These are phyloP conservation scores for Saccharomycopsis fibuligera DNA, from an alignment of 805 yeast genomes.

Conservation along the genomic window DNA sequence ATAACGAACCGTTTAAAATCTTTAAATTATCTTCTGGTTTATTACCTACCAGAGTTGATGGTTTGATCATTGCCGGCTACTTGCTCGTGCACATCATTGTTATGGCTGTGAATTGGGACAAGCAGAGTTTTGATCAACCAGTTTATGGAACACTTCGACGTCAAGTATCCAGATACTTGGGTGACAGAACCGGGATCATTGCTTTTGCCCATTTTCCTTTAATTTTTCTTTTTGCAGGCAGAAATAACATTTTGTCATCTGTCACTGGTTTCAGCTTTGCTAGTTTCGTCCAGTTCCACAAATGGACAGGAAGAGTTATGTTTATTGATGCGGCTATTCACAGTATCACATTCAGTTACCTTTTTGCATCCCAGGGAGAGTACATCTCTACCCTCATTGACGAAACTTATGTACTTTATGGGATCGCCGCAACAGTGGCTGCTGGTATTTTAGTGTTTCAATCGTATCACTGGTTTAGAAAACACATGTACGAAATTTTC, in stretches of 20 bases:
- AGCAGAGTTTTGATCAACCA: neutral
- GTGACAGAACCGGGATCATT: slow-evolving; percentile 49
- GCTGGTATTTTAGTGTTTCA: slow-evolving; percentile 37
- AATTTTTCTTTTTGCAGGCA: slow-evolving; percentile 57
- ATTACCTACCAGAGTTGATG: slow-evolving; percentile 36
- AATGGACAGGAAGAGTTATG: slow-evolving; percentile 52
- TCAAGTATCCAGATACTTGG: slow-evolving; percentile 26
- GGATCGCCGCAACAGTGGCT: slow-evolving; percentile 36
- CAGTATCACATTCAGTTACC: slow-evolving; percentile 1
- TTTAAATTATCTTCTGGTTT: slow-evolving; percentile 18
- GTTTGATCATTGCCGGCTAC: slow-evolving; percentile 31
- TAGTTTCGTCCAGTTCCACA: slow-evolving; percentile 59
- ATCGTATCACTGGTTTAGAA: slow-evolving; percentile 46
- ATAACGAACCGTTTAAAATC: slow-evolving; percentile 20
- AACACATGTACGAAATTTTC: slow-evolving; percentile 52
- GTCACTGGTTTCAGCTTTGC: slow-evolving; percentile 57
- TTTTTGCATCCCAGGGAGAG: neutral
- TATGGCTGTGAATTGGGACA: slow-evolving; percentile 15
- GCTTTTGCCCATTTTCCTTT: slow-evolving; percentile 50
- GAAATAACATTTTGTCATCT: slow-evolving; percentile 62
- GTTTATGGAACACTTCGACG: slow-evolving; percentile 17
- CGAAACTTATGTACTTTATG: slow-evolving; percentile 41
- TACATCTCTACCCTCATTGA: neutral
- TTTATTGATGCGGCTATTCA: slow-evolving; percentile 23
- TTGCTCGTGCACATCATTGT: slow-evolving; percentile 28